phyloP scores from a whole-genome alignment of 108 stramenopile species.

The Phaeodactylum tricornutum region DNA sequence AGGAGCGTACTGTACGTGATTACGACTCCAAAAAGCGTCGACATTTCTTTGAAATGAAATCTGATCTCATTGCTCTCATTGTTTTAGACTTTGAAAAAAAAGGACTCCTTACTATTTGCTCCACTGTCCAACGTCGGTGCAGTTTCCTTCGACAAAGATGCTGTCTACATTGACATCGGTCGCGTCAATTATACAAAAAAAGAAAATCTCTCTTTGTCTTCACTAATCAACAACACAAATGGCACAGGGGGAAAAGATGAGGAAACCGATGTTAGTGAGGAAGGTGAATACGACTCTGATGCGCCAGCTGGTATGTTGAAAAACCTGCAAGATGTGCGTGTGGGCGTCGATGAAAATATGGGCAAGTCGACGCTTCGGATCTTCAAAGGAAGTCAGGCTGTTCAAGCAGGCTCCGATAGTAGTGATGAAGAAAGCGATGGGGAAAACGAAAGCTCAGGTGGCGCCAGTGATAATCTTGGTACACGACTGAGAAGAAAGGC shows the following conservation, averaged over 20 bases:
- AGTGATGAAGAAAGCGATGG: slow-evolving; percentile 24
- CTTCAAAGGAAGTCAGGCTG: slow-evolving; percentile 70
- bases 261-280: slow-evolving; percentile 32
- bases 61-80: background rate
- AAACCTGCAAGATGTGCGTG: slow-evolving; percentile 80
- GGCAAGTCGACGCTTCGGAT: slow-evolving; percentile 60
- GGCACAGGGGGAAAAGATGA: slow-evolving; percentile 19
- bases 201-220: slow-evolving; percentile 46
- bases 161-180: slow-evolving; percentile 96
- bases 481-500: slow-evolving; percentile 7
- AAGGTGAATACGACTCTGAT: slow-evolving; percentile 26
- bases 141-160: slow-evolving; percentile 91
- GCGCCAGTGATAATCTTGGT: slow-evolving; percentile 12
- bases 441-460: slow-evolving; percentile 24
- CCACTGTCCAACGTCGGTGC: slow-evolving; percentile 90
- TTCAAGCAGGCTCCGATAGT: slow-evolving; percentile 37
- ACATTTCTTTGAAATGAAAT: no score
- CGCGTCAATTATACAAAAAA: slow-evolving; percentile 80
- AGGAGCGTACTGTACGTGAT: slow-evolving; percentile 51
- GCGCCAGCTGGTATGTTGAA: slow-evolving; percentile 69
- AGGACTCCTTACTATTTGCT: slow-evolving; percentile 90
- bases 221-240: slow-evolving; percentile 7
- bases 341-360: slow-evolving; percentile 85
- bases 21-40: no score
- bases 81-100: slow-evolving; percentile 56